phyloP scores from a whole-genome alignment of 768 basidiomycete species.

The Lentinula raphanica region DNA sequence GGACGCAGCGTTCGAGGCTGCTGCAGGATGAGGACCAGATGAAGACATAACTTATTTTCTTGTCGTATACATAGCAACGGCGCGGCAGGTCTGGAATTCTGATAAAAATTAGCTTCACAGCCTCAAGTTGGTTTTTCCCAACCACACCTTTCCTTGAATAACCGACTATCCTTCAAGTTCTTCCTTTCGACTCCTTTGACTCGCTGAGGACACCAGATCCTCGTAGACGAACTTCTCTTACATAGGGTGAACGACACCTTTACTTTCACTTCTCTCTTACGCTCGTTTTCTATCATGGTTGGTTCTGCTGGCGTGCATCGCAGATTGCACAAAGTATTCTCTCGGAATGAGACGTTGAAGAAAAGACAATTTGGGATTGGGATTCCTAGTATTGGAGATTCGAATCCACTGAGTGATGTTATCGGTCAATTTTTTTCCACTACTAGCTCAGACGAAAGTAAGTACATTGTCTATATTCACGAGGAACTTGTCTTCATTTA shows the following conservation, averaged over 20 bases:
- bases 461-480: no score
- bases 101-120: no score
- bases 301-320: neutral
- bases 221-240: neutral
- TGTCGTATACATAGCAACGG: no score
- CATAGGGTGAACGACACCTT: neutral
- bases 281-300: neutral
- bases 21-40: constrained; percentile 11
- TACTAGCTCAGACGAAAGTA: neutral
- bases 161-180: no score
- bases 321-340: neutral
- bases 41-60: no score
- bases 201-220: neutral
- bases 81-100: no score
- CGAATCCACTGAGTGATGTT: neutral
- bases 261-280: neutral
- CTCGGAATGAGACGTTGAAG: neutral
- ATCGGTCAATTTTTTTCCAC: neutral
- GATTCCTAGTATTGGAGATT: neutral
- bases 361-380: neutral
- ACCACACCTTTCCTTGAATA: neutral
- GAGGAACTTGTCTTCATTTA: no score
- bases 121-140: no score
- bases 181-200: neutral
- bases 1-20: constrained; percentile 46